A percentile compares a stretch with the other conserved stretches of the same genome.
phyloP scores from a whole-genome alignment of 208 protist genomes.

The Vickermania spadyakhi region DNA sequence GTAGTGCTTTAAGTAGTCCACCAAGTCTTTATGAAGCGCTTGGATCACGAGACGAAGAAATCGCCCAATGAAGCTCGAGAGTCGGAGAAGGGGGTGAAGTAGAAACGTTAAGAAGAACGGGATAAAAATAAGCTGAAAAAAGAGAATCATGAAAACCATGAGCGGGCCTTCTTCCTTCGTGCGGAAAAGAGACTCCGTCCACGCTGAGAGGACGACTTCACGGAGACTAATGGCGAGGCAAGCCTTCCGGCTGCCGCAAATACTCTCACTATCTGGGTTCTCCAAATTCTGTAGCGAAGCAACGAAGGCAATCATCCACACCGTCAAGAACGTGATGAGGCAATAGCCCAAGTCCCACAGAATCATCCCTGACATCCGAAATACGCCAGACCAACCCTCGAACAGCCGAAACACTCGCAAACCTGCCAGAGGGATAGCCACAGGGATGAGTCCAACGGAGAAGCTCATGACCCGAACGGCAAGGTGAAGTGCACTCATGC shows the following conservation, averaged over 20 bases:
- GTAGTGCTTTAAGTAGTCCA: constrained; percentile 65
- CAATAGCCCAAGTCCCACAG: constrained; percentile 49
- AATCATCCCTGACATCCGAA: constrained; percentile 55
- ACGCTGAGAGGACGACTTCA: constrained; percentile 51
- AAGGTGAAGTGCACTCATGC: constrained; percentile 40
- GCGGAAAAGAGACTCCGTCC: constrained; percentile 37
- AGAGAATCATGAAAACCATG: constrained; percentile 36
- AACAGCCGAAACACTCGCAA: constrained; percentile 50
- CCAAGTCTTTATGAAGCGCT: constrained; percentile 57
- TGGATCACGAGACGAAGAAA: constrained; percentile 68
- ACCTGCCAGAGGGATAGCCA: constrained; percentile 39
- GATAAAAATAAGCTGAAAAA: constrained; percentile 52
- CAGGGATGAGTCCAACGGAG: constrained; percentile 50
- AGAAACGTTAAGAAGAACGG: constrained; percentile 41
- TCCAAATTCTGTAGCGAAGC: constrained; percentile 36
- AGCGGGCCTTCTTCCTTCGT: constrained; percentile 24
- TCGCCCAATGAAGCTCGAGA: constrained; percentile 64
- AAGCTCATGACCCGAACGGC: constrained; percentile 50
- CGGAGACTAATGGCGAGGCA: constrained; percentile 49
- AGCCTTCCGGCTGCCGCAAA: constrained; percentile 23
- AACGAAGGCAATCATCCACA: constrained; percentile 74
- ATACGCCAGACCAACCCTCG: constrained; percentile 67
- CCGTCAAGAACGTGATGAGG: constrained; percentile 30
- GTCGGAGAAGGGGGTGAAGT: constrained; percentile 51
- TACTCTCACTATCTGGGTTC: constrained; percentile 1